Percentiles rank a stretch among this genome's conserved stretches.
phyloP scores from a whole-genome alignment of 495 filamentous ascomycete genomes.

The Talaromyces wortmannii region DNA sequence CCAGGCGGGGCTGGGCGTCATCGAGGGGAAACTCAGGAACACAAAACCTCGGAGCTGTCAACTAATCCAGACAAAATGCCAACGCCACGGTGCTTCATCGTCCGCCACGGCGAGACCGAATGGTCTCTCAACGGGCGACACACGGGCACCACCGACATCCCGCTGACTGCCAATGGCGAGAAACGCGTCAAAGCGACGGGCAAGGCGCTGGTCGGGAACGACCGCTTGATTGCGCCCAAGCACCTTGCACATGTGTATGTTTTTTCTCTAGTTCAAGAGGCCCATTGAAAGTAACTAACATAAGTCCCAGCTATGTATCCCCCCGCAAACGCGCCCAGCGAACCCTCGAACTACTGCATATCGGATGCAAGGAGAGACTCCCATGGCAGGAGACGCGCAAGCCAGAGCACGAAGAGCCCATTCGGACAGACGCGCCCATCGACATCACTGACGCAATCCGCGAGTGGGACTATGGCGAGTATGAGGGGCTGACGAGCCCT shows the following conservation, averaged over 20 bases:
- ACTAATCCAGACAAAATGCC: constrained; percentile 26
- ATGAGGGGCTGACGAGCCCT: constrained; percentile 79
- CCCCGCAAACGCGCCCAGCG: constrained; percentile 79
- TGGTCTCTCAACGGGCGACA: constrained; percentile 94
- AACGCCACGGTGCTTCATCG: constrained; percentile 81
- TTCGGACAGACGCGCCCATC: constrained; percentile 48
- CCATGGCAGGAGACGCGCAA: constrained; percentile 46
- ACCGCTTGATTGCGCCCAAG: constrained; percentile 77
- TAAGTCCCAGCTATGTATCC: constrained; percentile 59
- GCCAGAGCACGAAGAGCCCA: constrained; percentile 23
- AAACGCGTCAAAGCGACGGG: constrained; percentile 77
- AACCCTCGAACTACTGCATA: constrained; percentile 75
- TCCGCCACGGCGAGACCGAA: constrained; percentile 93
- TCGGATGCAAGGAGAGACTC: constrained; percentile 45
- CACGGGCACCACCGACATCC: constrained; percentile 80
- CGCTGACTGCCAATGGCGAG: constrained; percentile 81
- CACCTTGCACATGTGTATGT: constrained; percentile 68
- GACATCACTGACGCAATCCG: constrained; percentile 70
- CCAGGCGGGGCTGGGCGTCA: not conserved
- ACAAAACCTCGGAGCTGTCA: not conserved
- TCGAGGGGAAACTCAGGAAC: not conserved
- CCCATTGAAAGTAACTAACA: not conserved
- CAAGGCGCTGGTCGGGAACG: constrained; percentile 72
- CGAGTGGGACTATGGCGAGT: constrained; percentile 96
- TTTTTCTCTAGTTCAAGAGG: not conserved